Evolutionary conservation across 1,139 yeast species (phyloP).

Genomic region (Debaryomyces coudertii): DNA sequence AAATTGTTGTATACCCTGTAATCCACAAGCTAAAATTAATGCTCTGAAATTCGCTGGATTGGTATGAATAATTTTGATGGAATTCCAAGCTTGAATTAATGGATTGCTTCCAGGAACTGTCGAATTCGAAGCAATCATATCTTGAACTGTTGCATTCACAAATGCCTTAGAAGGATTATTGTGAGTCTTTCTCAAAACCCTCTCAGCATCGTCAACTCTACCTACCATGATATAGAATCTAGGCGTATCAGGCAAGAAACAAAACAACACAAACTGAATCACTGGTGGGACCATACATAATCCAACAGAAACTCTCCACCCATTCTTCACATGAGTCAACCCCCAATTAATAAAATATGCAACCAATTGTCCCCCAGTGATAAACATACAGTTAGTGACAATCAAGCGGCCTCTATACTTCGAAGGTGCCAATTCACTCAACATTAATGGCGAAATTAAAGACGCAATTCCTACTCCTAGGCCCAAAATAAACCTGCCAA

Average conservation of each 20-base stretch:
- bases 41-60: conserved; percentile 87
- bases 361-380: conserved; percentile 88
- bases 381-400: conserved; percentile 66
- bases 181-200: conserved; percentile 64
- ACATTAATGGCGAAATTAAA: conserved; percentile 85
- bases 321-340: conserved; percentile 67
- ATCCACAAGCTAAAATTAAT: conserved; percentile 82
- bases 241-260: conserved; percentile 94
- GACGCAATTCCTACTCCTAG: conserved; percentile 96
- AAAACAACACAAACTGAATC: conserved; percentile 71
- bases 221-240: conserved; percentile 80
- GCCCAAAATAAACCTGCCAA: conserved; percentile 89
- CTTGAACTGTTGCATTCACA: conserved; percentile 61
- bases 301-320: conserved; percentile 94
- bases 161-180: conserved; percentile 57
- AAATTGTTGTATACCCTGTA: conserved; percentile 94
- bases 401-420: conserved; percentile 87
- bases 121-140: conserved; percentile 59
- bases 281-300: conserved; percentile 86
- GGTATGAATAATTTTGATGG: conserved; percentile 68
- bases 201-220: conserved; percentile 62
- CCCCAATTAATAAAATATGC: conserved; percentile 97
- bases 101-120: conserved; percentile 65
- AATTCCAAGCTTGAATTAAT: conserved; percentile 56
- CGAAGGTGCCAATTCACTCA: conserved; percentile 90